These are phyloP conservation scores for Fusarium succisae DNA, from an alignment of 2,329 filamentous ascomycete genomes.

Conservation along the genomic window DNA sequence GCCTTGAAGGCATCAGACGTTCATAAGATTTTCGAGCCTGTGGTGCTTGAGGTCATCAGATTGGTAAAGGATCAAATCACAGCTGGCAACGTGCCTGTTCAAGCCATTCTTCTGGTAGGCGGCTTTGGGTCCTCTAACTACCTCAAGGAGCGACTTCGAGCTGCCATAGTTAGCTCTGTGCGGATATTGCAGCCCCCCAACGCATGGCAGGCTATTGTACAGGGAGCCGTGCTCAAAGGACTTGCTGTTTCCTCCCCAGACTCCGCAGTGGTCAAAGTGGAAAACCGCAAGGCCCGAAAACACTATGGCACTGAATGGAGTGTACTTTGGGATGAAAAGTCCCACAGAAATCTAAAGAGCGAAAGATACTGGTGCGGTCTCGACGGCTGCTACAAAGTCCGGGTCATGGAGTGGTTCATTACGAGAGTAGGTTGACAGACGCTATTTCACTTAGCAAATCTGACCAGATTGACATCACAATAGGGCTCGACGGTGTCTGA, in stretches of 20 bases:
- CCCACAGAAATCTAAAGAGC: slow-evolving; percentile 44
- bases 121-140: slow-evolving; percentile 59
- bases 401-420: slow-evolving; percentile 57
- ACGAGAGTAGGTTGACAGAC: slow-evolving; percentile 41
- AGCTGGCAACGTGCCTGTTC: slow-evolving; percentile 49
- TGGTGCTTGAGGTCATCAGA: slow-evolving; percentile 54
- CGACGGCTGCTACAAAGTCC: slow-evolving; percentile 50
- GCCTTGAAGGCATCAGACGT: slow-evolving; percentile 51
- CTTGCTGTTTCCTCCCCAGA: slow-evolving; percentile 50
- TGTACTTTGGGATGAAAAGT: slow-evolving; percentile 43
- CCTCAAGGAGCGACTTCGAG: slow-evolving; percentile 52
- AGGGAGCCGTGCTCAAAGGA: slow-evolving; percentile 61
- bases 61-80: slow-evolving; percentile 56
- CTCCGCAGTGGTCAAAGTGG: slow-evolving; percentile 50
- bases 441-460: not conserved
- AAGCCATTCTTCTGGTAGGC: slow-evolving; percentile 56
- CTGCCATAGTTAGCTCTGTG: slow-evolving; percentile 47
- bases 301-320: slow-evolving; percentile 54
- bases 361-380: slow-evolving; percentile 51
- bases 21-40: slow-evolving; percentile 55
- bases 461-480: not conserved
- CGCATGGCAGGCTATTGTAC: slow-evolving; percentile 59
- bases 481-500: slow-evolving; percentile 53
- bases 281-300: slow-evolving; percentile 54
- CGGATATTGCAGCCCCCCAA: slow-evolving; percentile 57